Evolutionary conservation across 2,329 filamentous ascomycete species (phyloP).

Genomic region (Lasiodiplodia sp.): DNA sequence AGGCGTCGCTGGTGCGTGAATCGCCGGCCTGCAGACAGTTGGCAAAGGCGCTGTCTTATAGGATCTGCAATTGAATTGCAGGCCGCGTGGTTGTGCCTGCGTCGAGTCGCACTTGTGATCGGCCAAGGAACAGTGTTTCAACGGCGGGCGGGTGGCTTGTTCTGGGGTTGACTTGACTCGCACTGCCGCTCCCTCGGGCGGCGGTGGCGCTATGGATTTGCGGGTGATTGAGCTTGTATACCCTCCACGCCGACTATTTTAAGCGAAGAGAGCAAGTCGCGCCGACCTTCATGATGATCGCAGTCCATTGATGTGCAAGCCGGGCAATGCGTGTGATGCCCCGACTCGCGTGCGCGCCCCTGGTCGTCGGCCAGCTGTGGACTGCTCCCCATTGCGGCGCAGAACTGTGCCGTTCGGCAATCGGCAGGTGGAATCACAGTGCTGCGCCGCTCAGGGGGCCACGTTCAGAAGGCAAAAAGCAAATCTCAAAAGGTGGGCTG

Average conservation of each 20-base stretch:
- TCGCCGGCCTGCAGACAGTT: neutral
- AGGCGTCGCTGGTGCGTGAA: neutral
- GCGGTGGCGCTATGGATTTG: neutral
- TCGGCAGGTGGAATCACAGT: slow-evolving; percentile 3
- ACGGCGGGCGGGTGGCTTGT: slow-evolving; percentile 15
- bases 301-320: no score
- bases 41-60: neutral
- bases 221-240: neutral
- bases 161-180: neutral
- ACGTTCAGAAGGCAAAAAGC: neutral
- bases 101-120: neutral
- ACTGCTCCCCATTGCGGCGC: neutral
- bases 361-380: neutral
- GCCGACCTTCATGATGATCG: neutral
- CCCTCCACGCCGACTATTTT: neutral
- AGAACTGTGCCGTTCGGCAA: slow-evolving; percentile 6
- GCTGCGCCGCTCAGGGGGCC: slow-evolving; percentile 3
- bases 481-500: neutral
- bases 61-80: neutral
- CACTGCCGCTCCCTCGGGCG: slow-evolving; percentile 7
- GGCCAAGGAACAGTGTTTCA: slow-evolving; percentile 1
- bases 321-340: no score
- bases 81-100: neutral
- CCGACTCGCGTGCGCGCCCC: neutral
- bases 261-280: neutral